Percentiles rank a stretch among this genome's conserved stretches.
phyloP scores from a whole-genome alignment of 2,329 filamentous ascomycete genomes.

The Bipolaris oryzae region DNA sequence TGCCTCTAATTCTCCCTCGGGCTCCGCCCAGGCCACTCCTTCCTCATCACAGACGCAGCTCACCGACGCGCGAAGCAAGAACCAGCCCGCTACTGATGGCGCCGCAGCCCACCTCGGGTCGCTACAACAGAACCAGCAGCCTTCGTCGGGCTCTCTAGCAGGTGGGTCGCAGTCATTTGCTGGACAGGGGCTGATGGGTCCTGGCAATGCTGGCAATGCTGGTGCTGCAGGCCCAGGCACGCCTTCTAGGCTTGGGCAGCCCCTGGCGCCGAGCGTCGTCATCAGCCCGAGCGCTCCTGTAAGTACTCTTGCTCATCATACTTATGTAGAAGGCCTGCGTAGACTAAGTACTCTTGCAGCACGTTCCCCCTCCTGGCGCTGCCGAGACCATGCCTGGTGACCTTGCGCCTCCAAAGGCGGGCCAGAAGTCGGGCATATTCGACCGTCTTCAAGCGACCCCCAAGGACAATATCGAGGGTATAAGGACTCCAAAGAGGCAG shows the following conservation, averaged over 20 bases:
- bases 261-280: constrained; percentile 82
- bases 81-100: constrained; percentile 59
- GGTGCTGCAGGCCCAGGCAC: constrained; percentile 58
- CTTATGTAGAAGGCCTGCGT: background rate
- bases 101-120: constrained; percentile 31
- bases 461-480: constrained; percentile 93
- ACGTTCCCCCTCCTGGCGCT: constrained; percentile 88
- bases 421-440: constrained; percentile 86
- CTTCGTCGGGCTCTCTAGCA: constrained; percentile 37
- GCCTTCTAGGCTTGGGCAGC: constrained; percentile 65
- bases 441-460: constrained; percentile 91
- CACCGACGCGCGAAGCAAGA: constrained; percentile 84
- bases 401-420: constrained; percentile 89
- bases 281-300: constrained; percentile 89
- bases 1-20: constrained; percentile 63
- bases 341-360: constrained; percentile 58
- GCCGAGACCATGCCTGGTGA: constrained; percentile 98
- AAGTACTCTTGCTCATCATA: constrained; percentile 22
- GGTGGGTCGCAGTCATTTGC: constrained; percentile 42
- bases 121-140: constrained; percentile 41
- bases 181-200: constrained; percentile 35
- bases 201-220: constrained; percentile 54
- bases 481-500: constrained; percentile 93
- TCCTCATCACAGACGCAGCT: constrained; percentile 88
- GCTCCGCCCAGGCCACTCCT: constrained; percentile 72